These are phyloP conservation scores for Vitis vinifera DNA, from an alignment of 164 flowering plant species.

Conservation along the genomic window ASM3070453v1 NC_081818.1:250001-250500, in stretches of 20 bases:
- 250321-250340: not conserved
- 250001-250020: not conserved
- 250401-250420: constrained; percentile 85
- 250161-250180: not conserved
- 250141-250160: not conserved
- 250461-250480: constrained; percentile 90
- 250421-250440: constrained; percentile 94
- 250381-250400: constrained; percentile 99
- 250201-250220: not conserved
- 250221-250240: constrained; percentile 93
- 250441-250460: constrained; percentile 91
- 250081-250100: constrained; percentile 91
- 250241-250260: constrained; percentile 95
- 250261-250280: constrained; percentile 90
- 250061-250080: constrained; percentile 72
- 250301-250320: not conserved
- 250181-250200: not conserved
- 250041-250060: not conserved
- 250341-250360: not conserved
- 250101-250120: constrained; percentile 90
- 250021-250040: not conserved
- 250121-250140: constrained; percentile 89
- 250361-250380: constrained; percentile 86
- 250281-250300: constrained; percentile 59
- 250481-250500: constrained; percentile 55